Base-by-base conservation (phyloP, 2,329 filamentous ascomycete species). In the Xylariaceae sp. region DNA sequence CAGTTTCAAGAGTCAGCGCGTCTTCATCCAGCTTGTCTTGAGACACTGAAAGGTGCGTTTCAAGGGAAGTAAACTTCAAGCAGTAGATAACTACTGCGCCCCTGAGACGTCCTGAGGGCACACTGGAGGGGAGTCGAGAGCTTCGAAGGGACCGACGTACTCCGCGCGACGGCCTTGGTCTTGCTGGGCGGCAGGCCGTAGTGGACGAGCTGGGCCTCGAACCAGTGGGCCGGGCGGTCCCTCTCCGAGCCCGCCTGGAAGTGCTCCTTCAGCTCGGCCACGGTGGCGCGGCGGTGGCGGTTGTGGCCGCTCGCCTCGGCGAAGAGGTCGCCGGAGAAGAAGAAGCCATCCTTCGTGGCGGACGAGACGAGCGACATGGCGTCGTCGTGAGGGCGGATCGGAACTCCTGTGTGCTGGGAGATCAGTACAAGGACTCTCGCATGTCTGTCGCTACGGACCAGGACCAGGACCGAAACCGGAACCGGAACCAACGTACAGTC, bases 121-220 rank as follows among this genome's bases (percentile, higher is more conserved):
- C n/a, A n/a, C n/a, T n/a, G n/a, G n/a, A n/a, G n/a, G n/a, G n/a
- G n/a, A n/a, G n/a, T n/a, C n/a, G n/a, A n/a, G n/a, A n/a, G n/a
- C n/a, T n/a, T n/a, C n/a, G n/a, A n/a, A n/a, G n/a, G n/a, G 21
- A 8, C 21, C 21, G 12, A 23, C 21, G 7, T 12, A 23, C 21
- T 40, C 36, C 75, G 72, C 8, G 75, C 75, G 0, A 67, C 65
- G 15, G 70, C 65, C 54, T 80, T 80, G 28, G 65, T 64, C 46
- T 74, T 75, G 13, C 71, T 74, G 0, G 65, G 63, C 5, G 59
- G 60, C 0, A 81, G 59, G 1, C 72, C 75, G 54, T 80, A 80
- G 53, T 81, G 77, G 9, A 76, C 54, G 9, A 80, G 62, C 41
- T 81, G 75, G 0, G 76, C 74, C 40, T 75, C 67, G 37, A 75